Evolutionary conservation across 257 asterid species (phyloP), one percentile per base, ranked within the genome.

Genomic region (Primulina tabacum): DNA sequence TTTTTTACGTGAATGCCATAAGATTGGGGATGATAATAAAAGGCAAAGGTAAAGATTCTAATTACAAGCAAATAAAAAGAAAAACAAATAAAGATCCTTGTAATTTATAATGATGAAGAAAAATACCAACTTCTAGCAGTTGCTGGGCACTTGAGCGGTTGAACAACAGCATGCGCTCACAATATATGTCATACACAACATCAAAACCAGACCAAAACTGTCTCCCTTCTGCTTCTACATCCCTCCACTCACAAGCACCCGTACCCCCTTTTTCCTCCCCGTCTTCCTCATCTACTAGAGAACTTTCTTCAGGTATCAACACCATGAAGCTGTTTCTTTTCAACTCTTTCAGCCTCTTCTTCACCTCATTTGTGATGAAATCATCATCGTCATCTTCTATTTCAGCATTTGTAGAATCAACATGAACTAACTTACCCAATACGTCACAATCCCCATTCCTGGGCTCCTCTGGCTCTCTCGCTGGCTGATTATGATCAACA

Each of bases 241-340:
- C 97, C 79, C 96, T 90, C 96, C 96, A 89, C 77, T 93, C 96
- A 18, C 81, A 85, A 34, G 88, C 83, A 83, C 88, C 85, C 7
- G 80, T 82, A 76, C 88, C 95, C 68, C 90, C 95, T 70, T 79
- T 83, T 64, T 78, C 89, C 72, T 82, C 92, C 32, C 83, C 97
- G 6, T 85, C 98, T 16, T 84, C 95, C 43, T 87, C 96, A 7
- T 79, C 95, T 5, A 76, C 89, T 6, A 82, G 85, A 58, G 89
- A 57, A 9, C 85, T 79, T 81, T 93, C 99, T 78, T 93, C 99
- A 5, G 97, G 99, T 81, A 93, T 93, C 71, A 89, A 77, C 12
- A 83, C 96, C 97, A 93, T 93, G 79, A 87, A 93, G 83, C 96
- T 93, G 82, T 93, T 93, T 70, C 89, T 84, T 59, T 94, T 79